Conservation (phyloP, 73 alveolate species). For the Paramecium tetraurelia region DNA sequence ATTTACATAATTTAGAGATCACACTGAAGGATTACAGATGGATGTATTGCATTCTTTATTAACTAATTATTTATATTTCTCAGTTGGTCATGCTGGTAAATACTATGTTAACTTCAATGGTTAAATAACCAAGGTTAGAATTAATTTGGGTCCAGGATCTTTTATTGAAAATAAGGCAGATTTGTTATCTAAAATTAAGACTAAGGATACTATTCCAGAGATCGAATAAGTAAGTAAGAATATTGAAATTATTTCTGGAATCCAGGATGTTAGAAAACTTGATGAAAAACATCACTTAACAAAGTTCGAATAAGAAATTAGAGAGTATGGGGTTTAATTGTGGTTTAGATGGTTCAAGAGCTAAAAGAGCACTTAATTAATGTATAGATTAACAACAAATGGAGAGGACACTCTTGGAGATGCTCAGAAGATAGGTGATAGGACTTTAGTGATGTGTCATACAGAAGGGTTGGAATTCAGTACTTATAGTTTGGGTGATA, state of each 20-base stretch:
- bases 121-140: neutral
- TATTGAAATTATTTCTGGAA: neutral
- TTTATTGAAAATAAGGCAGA: neutral
- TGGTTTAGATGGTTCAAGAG: conserved; percentile 39
- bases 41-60: neutral
- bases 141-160: conserved; percentile 45
- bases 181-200: neutral
- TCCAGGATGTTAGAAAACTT: neutral
- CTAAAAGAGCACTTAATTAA: neutral
- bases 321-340: conserved; percentile 31
- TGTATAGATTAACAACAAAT: neutral
- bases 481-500: conserved; percentile 10
- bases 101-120: conserved; percentile 39
- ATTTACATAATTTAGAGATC: neutral
- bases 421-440: conserved; percentile 18
- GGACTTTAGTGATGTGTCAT: neutral
- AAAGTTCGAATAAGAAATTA: neutral
- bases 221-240: neutral
- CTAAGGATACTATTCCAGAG: conserved; percentile 15
- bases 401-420: neutral
- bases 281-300: neutral
- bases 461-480: neutral
- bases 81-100: conserved; percentile 37
- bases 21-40: conserved; percentile 27
- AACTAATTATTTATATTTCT: neutral